Evolutionary conservation across 352 stramenopile species (phyloP), one percentile per base, ranked within the genome.

Genomic region (Thraustochytrium sp.): DNA sequence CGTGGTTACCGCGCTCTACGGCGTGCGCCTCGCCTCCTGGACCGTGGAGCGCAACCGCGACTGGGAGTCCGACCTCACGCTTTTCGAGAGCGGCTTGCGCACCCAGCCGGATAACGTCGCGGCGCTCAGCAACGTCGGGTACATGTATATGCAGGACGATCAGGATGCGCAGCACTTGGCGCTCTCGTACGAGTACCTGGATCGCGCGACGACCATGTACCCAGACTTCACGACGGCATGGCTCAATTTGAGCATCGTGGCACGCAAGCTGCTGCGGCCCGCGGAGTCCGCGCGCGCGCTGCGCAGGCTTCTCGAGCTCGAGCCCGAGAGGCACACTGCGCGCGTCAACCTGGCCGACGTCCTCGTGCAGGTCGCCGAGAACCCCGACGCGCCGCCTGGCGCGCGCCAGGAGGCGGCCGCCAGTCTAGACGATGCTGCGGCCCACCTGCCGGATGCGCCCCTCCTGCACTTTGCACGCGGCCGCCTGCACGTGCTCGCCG

Each of bases 71-170:
- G 68, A 80, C 44, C 5, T 53, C 16, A 34, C 68, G 23, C 68
- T 80, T 46, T 80, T 63, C 51, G 68, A 61, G 68, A 9, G 11
- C 26, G 68, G 68, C 51, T 21, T 53, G 18, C 31, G 40, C 18
- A 23, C 31, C 1, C 21, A 80, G 23, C 68, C 68, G 3, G 21
- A 29, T 26, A 80, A 51, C 68, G 18, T 80, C n/a, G 40, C 21
- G 13, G 51, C 51, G 46, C 29, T 80, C 21, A 80, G 34, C 68
- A 80, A 80, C 42, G 29, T 80, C 23, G 68, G 48, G 5, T 53
- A 80, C 53, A 44, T 46, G 53, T 64, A 80, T 34, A 80, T 80
- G 68, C 68, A 80, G 44, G 36, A 72, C 21, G 51, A 49, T 8
- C 4, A 37, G 1, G 40, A 61, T 21, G 18, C 11, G 31, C 23